A percentile compares a stretch with the other conserved stretches of the same genome.
phyloP scores from a whole-genome alignment of 129 eudicot species.

The Logfia minima region DNA sequence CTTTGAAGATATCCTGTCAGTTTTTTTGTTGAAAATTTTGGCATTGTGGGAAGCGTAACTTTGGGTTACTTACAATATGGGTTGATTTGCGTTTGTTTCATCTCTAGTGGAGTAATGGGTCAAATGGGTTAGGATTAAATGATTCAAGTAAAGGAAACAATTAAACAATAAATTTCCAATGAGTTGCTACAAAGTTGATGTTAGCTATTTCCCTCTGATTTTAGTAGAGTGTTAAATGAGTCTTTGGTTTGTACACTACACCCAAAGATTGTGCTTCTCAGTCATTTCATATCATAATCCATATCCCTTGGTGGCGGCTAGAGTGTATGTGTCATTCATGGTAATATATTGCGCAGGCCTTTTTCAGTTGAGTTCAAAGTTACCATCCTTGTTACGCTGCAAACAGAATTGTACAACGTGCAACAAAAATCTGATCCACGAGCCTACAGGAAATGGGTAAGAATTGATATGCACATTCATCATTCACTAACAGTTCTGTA shows the following conservation, averaged over 20 bases:
- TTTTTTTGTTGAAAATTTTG: not conserved
- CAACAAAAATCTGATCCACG: constrained; percentile 61
- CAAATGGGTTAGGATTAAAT: not conserved
- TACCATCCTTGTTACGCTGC: constrained; percentile 57
- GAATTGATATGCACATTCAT: constrained; percentile 13
- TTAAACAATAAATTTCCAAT: too few relatives aligned
- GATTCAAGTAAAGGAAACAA: too few relatives aligned
- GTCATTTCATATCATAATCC: not conserved
- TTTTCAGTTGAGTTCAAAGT: constrained; percentile 82
- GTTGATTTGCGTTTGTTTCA: not conserved
- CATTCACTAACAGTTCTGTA: not conserved
- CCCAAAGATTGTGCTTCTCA: not conserved
- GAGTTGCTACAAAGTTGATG: not conserved
- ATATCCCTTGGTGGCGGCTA: not conserved
- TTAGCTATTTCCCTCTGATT: not conserved
- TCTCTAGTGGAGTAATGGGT: not conserved
- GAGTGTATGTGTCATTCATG: constrained; percentile 1
- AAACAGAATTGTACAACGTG: constrained; percentile 55
- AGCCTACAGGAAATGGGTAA: constrained; percentile 68
- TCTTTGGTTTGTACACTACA: not conserved
- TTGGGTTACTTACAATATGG: not conserved
- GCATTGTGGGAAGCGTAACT: not conserved
- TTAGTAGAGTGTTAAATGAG: not conserved
- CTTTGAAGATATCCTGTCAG: not conserved
- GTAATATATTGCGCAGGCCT: constrained; percentile 16